Percentiles rank a stretch among this genome's conserved stretches.
Conservation (phyloP, 192 early-diverging fungal genomes). For the Allomyces arbusculus region DNA sequence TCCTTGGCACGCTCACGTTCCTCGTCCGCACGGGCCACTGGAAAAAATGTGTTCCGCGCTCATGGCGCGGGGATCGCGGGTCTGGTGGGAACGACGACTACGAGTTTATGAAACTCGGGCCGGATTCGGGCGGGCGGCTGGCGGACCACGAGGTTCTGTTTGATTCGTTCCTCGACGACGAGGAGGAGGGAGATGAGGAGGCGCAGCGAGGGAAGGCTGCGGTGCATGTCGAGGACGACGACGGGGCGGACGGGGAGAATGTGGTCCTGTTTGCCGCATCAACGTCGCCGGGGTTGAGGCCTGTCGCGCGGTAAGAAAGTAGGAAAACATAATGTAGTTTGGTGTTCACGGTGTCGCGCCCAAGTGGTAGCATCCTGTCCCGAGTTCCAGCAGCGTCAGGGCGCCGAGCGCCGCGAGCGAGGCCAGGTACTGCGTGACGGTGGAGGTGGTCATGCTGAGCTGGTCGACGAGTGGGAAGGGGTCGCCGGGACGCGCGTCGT, state of each 20-base stretch:
- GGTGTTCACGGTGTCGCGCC: too few species aligned
- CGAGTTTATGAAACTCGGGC: not conserved
- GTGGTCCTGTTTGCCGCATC: too few species aligned
- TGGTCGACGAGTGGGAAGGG: too few species aligned
- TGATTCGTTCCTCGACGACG: not conserved
- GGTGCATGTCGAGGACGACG: not conserved
- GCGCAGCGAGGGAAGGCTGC: not conserved
- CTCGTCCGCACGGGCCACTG: not conserved
- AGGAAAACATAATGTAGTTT: too few species aligned
- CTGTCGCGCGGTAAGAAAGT: too few species aligned
- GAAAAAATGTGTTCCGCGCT: not conserved
- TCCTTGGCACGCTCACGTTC: not conserved
- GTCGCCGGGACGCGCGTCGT: too few species aligned
- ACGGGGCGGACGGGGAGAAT: not conserved
- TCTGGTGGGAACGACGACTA: not conserved
- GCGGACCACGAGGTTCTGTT: not conserved
- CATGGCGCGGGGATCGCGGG: not conserved
- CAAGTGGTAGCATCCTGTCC: too few species aligned
- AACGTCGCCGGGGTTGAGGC: too few species aligned
- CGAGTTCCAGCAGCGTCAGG: too few species aligned
- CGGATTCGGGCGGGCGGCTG: not conserved
- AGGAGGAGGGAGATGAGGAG: not conserved
- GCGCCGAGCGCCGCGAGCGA: too few species aligned
- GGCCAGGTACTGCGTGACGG: too few species aligned
- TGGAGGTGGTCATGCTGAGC: too few species aligned